Evolutionary conservation across 2,329 filamentous ascomycete genomes (phyloP).

Genomic region (Microsporum ferrugineum): DNA sequence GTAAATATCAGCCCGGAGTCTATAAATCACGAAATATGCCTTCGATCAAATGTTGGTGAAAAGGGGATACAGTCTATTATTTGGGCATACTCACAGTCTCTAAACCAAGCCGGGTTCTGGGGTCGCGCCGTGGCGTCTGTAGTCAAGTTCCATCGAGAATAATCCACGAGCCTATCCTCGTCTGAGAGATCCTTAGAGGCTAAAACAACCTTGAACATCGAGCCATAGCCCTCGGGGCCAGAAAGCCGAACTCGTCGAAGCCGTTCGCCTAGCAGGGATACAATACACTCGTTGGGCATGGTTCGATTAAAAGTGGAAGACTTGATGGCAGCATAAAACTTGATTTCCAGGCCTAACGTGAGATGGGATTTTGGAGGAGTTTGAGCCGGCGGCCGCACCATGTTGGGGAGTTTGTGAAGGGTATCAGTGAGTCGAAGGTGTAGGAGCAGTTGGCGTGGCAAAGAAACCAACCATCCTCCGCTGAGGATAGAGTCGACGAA

Average conservation of each 20-base stretch:
- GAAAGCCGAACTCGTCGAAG: slow-evolving; percentile 7
- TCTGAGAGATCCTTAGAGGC: background rate
- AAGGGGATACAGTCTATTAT: background rate
- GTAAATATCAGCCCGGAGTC: background rate
- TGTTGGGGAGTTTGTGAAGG: background rate
- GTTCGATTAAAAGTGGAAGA: slow-evolving; percentile 7
- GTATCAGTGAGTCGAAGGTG: background rate
- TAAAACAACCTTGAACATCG: slow-evolving; percentile 5
- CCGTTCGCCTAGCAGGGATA: slow-evolving; percentile 9
- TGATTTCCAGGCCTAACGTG: slow-evolving; percentile 13
- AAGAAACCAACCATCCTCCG: background rate
- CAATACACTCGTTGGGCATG: slow-evolving; percentile 1
- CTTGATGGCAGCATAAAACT: slow-evolving; percentile 14
- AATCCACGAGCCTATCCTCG: background rate
- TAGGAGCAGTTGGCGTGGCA: background rate
- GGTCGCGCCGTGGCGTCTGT: slow-evolving; percentile 7
- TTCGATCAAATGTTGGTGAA: background rate
- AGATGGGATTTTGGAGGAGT: slow-evolving; percentile 4
- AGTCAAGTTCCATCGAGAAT: slow-evolving; percentile 11
- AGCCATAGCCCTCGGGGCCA: slow-evolving; percentile 7
- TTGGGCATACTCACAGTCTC: slow-evolving; percentile 9
- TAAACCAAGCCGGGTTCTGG: slow-evolving; percentile 11
- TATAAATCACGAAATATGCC: background rate
- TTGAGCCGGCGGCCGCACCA: background rate
- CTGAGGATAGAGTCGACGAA: background rate